Base-by-base conservation (phyloP, 2,329 filamentous ascomycete genomes). In the Paraphaeosphaeria minitans region DNA sequence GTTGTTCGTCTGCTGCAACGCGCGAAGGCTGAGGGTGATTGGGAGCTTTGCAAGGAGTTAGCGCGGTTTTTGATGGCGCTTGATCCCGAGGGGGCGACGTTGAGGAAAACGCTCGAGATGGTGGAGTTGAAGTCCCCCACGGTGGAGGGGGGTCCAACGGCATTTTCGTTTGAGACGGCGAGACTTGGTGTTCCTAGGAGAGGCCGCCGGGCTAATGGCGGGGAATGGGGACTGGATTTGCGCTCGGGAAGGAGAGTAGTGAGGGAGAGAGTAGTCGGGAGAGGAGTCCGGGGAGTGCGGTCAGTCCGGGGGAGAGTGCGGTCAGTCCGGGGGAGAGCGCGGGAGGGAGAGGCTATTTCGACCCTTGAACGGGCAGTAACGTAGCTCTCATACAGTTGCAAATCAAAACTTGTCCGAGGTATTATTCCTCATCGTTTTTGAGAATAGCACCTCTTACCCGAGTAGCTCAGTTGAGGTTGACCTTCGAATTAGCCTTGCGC, bases 21-120 rank as follows among this genome's bases (percentile, higher is more conserved):
- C 50, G 95, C 94, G 0, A 94, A 93, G 69, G 83, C 87, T 33
- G 92, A 93, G 75, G 87, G 88, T 50, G 94, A 98, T 71, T 99
- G 93, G 93, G 93, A 98, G 67, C 80, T 99, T 29, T 98, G 95
- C 79, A 95, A 93, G 68, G 95, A 99, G 75, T 83, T 99, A 29
- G 93, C 95, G 12, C 84, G 94, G n/a, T 99, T 99, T 77, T 80
- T 99, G 57, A 93, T 96, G 48, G 94, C 94, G 5, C 87, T 99
- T 69, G 95, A 99, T 72, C 89, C 92, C 65, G 90, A 88, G 14
- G 95, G 95, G 0, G 87, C 89, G 65, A 94, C 91, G 46, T 81
- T 99, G 50, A 82, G 86, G 55, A 86, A 89, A 67, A 90, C 90
- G 2, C 83, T 96, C 75, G 84, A 86, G 65, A 81, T 75, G 37